A percentile compares a stretch with the other conserved stretches of the same genome.
Evolutionary conservation across 768 basidiomycete species (phyloP).

Genomic region (Chlorophyllum brunneum): DNA sequence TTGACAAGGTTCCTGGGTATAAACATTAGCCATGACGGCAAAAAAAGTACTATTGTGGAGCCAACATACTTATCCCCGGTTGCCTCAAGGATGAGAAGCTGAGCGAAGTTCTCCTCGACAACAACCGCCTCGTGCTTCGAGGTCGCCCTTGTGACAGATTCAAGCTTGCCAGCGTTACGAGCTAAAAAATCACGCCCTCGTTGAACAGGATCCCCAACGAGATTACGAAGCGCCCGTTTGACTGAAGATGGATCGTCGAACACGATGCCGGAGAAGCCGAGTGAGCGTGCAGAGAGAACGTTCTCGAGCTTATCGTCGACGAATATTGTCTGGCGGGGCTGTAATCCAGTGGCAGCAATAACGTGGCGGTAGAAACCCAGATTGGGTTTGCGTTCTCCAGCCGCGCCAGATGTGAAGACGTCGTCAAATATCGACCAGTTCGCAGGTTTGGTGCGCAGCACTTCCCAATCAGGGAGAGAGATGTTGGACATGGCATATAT

Average conservation of each 20-base stretch:
- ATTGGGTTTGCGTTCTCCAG: conserved; percentile 53
- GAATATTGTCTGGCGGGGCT: conserved; percentile 47
- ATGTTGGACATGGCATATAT: conserved; percentile 62
- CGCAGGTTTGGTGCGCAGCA: conserved; percentile 39
- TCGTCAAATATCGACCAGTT: conserved; percentile 48
- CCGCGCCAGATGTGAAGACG: conserved; percentile 48
- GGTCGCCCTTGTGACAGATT: conserved; percentile 40
- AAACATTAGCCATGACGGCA: not conserved
- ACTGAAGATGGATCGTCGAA: conserved; percentile 40
- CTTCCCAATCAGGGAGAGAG: conserved; percentile 45
- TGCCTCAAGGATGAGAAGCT: conserved; percentile 53
- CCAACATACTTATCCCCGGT: conserved; percentile 38
- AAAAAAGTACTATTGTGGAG: not conserved
- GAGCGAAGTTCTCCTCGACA: conserved; percentile 53
- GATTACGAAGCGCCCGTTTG: conserved; percentile 41
- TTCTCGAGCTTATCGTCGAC: conserved; percentile 62
- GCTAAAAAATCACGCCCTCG: conserved; percentile 40
- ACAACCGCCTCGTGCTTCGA: conserved; percentile 26
- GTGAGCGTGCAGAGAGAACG: conserved; percentile 50
- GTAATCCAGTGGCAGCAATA: conserved; percentile 36
- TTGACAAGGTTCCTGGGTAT: conserved; percentile 38
- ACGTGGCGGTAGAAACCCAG: conserved; percentile 51
- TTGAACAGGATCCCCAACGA: conserved; percentile 41
- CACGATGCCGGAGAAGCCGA: conserved; percentile 53
- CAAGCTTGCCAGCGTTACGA: conserved; percentile 33